Conservation (phyloP, 2,329 filamentous ascomycete genomes). For the Knoxdaviesia proteae region DNA sequence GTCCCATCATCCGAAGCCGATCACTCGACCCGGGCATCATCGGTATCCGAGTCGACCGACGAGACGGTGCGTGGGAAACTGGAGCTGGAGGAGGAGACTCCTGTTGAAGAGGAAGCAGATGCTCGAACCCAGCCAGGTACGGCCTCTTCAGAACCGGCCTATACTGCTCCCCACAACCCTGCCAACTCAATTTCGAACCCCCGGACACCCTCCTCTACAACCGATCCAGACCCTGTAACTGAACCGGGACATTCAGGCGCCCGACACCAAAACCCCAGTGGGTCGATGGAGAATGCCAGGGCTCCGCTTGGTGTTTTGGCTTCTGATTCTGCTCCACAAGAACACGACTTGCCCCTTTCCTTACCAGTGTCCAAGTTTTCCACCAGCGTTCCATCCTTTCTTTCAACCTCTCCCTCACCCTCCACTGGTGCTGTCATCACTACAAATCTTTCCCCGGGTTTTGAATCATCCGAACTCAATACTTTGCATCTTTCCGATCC, state of each 20-base stretch:
- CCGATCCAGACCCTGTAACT: too few species aligned
- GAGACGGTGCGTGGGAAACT: slow-evolving; percentile 28
- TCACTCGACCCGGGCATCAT: slow-evolving; percentile 42
- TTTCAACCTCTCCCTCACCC: too few species aligned
- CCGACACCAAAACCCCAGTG: too few species aligned
- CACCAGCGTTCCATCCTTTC: too few species aligned
- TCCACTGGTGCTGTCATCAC: too few species aligned
- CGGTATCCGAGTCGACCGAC: slow-evolving; percentile 40
- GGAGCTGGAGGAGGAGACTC: slow-evolving; percentile 11
- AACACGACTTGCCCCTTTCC: neutral
- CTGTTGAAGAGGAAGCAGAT: slow-evolving; percentile 9
- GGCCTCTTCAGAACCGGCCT: slow-evolving; percentile 5
- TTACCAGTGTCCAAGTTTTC: neutral
- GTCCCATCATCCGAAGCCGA: slow-evolving; percentile 31
- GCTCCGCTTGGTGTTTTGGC: neutral
- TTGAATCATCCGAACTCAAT: too few species aligned
- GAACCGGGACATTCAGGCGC: too few species aligned
- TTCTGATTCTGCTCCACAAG: neutral
- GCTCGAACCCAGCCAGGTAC: slow-evolving; percentile 6
- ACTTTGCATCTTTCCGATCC: too few species aligned
- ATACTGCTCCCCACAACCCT: neutral
- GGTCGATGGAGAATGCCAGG: neutral
- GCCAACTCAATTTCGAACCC: too few species aligned
- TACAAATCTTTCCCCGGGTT: too few species aligned
- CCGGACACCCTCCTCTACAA: too few species aligned